Conservation (phyloP, 2,329 filamentous ascomycete species). For the Amauroascus verrucosus region DNA sequence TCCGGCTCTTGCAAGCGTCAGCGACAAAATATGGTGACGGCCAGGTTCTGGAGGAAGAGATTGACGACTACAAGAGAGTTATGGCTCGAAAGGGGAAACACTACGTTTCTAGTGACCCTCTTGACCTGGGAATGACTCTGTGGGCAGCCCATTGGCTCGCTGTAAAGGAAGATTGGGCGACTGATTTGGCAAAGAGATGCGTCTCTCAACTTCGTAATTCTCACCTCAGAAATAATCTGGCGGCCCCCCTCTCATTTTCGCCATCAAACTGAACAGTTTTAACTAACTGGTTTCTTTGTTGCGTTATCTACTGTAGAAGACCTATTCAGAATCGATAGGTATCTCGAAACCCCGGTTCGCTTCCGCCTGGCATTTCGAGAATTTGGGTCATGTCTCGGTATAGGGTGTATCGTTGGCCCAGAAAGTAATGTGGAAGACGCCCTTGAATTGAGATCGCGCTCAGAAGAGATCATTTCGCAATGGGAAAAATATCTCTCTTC, state of each 20-base stretch:
- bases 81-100: slow-evolving; percentile 39
- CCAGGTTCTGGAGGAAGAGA: slow-evolving; percentile 38
- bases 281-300: slow-evolving; percentile 7
- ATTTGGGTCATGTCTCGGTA: slow-evolving; percentile 44
- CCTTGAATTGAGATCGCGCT: slow-evolving; percentile 24
- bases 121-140: slow-evolving; percentile 52
- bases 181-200: slow-evolving; percentile 28
- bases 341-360: slow-evolving; percentile 27
- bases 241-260: neutral
- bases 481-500: slow-evolving; percentile 32
- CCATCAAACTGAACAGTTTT: neutral
- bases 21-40: slow-evolving; percentile 26
- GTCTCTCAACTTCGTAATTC: slow-evolving; percentile 30
- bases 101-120: slow-evolving; percentile 40
- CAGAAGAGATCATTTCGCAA: slow-evolving; percentile 28
- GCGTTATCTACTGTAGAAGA: slow-evolving; percentile 22
- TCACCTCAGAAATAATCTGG: slow-evolving; percentile 6
- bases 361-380: slow-evolving; percentile 45
- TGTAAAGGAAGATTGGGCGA: slow-evolving; percentile 41
- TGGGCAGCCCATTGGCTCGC: slow-evolving; percentile 47
- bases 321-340: slow-evolving; percentile 28
- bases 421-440: slow-evolving; percentile 29
- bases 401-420: slow-evolving; percentile 30
- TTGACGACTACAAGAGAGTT: slow-evolving; percentile 43
- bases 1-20: slow-evolving; percentile 39